Evolutionary conservation across 148 eudicot species (phyloP), one percentile per base, ranked within the genome.

Genomic region (Chenopodium berlandieri): DNA sequence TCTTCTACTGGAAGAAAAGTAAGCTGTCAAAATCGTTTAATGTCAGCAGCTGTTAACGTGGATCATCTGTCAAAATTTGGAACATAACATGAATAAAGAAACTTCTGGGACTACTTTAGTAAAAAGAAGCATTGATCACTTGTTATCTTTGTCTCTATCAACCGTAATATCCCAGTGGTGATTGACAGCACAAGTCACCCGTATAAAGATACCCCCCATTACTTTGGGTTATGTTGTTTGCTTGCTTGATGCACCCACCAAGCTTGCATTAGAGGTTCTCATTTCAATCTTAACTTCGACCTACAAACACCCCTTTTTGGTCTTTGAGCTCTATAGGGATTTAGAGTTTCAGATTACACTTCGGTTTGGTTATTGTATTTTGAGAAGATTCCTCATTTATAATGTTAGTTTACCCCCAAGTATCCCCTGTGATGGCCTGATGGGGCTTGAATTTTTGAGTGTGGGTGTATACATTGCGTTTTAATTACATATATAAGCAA

Each of bases 1-100:
- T 48, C 79, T 86, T 73, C 82, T 96, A 81, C 85, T 90, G 54
- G 87, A 89, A 75, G 95, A 92, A 87, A 69, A 87, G 79, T 86
- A 80, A 88, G 64, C 75, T 62, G 20, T 48, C 72, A 71, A 27
- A 66, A 54, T 54, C 22, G 16, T 3, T 3, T 62, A 20, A 62
- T 22, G 23, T 62, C 65, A 22, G 22, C 25, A 19, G 65, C 22
- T 7, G 25, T 5, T 8, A 37, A 71, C 9, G 74, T 48, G 40
- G 74, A 37, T 69, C 7, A 32, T 67, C 9, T 16, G 73, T 22
- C 46, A 16, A 69, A 32, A 22, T 32, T n/a, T 62, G 65, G 2
- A 19, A 62, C 65, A 19, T 62, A 22, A 62, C n/a, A 62, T 22
- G 25, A 62, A 62, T 62, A 22, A 62, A 62, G 64, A 60, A n/a